Percentiles rank a stretch among this genome's conserved stretches.
phyloP scores from a whole-genome alignment of 2,329 filamentous ascomycete species.

The Cercospora sp. region DNA sequence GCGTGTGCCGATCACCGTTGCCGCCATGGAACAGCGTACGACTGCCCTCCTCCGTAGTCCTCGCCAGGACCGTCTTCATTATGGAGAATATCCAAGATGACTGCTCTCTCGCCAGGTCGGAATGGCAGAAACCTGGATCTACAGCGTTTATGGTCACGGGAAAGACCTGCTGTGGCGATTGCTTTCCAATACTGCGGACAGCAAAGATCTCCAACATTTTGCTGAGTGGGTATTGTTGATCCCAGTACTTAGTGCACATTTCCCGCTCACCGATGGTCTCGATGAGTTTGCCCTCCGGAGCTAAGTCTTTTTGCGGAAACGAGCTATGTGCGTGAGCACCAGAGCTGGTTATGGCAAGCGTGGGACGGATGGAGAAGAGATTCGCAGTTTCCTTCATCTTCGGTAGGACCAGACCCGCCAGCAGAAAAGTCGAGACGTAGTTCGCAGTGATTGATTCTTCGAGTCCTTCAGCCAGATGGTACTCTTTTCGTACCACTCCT shows the following conservation, averaged over 20 bases:
- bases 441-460: conserved; percentile 55
- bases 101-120: not conserved
- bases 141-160: not conserved
- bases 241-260: not conserved
- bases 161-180: not conserved
- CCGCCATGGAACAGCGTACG: conserved; percentile 41
- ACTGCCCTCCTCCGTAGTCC: conserved; percentile 42
- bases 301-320: not conserved
- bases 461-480: conserved; percentile 43
- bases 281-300: not conserved
- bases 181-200: not conserved
- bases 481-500: conserved; percentile 43
- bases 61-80: conserved; percentile 33
- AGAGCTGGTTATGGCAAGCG: conserved; percentile 43
- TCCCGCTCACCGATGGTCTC: not conserved
- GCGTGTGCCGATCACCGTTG: conserved; percentile 36
- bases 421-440: conserved; percentile 52
- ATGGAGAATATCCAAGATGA: not conserved
- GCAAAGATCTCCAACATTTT: not conserved
- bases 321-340: not conserved
- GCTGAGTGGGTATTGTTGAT: not conserved
- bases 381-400: conserved; percentile 24
- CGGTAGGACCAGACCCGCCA: conserved; percentile 52
- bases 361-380: conserved; percentile 31
- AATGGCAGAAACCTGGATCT: not conserved